A percentile compares a stretch with the other conserved stretches of the same genome.
Conservation (phyloP, 2,329 filamentous ascomycete species). For the Coniella vitis region DNA sequence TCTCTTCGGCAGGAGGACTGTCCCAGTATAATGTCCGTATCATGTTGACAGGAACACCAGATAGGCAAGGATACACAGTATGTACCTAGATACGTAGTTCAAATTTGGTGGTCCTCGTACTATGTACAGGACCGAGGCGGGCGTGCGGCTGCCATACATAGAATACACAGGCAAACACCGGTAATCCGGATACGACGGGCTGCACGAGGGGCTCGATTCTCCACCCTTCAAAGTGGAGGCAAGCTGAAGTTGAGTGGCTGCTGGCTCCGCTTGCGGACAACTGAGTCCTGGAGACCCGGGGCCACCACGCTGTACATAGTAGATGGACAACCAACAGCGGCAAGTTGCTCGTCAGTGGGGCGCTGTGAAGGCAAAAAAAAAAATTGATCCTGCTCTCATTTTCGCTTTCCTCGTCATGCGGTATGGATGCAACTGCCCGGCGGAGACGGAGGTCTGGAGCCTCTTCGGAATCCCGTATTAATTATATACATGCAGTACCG, state of each 20-base stretch:
- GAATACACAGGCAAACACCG: background rate
- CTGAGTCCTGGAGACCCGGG: constrained; percentile 9
- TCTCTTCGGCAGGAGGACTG: too few species aligned
- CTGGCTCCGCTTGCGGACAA: constrained; percentile 9
- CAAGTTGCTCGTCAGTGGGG: constrained; percentile 5
- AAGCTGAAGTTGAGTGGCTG: constrained; percentile 1
- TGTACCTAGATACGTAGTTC: too few species aligned
- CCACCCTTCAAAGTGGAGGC: background rate
- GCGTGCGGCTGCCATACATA: background rate
- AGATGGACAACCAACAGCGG: constrained; percentile 6
- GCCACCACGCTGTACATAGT: background rate
- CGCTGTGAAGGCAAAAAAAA: background rate
- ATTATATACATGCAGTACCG: too few species aligned
- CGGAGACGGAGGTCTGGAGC: too few species aligned
- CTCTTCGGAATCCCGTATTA: too few species aligned
- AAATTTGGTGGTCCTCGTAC: too few species aligned
- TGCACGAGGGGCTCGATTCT: constrained; percentile 3
- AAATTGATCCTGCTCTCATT: too few species aligned
- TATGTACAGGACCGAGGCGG: background rate
- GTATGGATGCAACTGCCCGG: too few species aligned
- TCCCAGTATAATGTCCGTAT: too few species aligned
- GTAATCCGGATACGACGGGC: constrained; percentile 12
- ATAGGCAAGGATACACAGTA: too few species aligned
- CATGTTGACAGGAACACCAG: too few species aligned
- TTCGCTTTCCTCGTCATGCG: too few species aligned